These are phyloP conservation scores for Penicillium roqueforti DNA, from an alignment of 495 filamentous ascomycete genomes.

Conservation along the genomic window DNA sequence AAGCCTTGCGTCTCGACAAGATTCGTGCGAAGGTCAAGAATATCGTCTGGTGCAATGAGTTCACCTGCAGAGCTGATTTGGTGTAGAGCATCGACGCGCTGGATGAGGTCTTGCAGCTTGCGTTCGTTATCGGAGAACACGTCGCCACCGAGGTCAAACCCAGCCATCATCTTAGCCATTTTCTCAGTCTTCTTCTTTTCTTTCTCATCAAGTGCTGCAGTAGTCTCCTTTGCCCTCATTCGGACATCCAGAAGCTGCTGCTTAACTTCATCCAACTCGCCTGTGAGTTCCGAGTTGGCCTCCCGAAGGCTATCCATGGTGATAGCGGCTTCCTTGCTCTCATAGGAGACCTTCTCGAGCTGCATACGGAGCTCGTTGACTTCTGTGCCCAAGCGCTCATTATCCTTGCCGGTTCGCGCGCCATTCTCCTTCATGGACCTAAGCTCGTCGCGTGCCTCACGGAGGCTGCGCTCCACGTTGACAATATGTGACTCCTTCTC, in stretches of 20 bases:
- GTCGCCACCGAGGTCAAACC: constrained; percentile 87
- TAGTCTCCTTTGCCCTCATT: constrained; percentile 92
- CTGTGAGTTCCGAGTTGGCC: constrained; percentile 85
- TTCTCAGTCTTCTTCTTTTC: constrained; percentile 97
- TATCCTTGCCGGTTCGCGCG: constrained; percentile 73
- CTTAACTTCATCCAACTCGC: constrained; percentile 91
- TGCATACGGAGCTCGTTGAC: constrained; percentile 93
- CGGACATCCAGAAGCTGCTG: constrained; percentile 93
- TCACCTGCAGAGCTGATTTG: constrained; percentile 73
- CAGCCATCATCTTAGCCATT: constrained; percentile 99
- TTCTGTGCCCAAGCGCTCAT: constrained; percentile 77
- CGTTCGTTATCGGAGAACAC: constrained; percentile 88
- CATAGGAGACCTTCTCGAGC: constrained; percentile 88
- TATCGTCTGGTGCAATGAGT: constrained; percentile 72
- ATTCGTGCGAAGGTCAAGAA: constrained; percentile 68
- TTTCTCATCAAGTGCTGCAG: constrained; percentile 84
- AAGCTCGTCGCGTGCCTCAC: constrained; percentile 79
- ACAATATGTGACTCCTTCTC: constrained; percentile 84
- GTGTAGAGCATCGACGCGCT: constrained; percentile 72
- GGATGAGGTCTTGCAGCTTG: constrained; percentile 73
- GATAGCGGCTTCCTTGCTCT: constrained; percentile 93
- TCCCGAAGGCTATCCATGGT: constrained; percentile 98
- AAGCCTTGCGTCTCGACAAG: constrained; percentile 87
- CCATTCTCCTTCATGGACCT: constrained; percentile 76
- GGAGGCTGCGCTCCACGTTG: constrained; percentile 69